phyloP scores from a whole-genome alignment of 139 green algal species.

The Ulvella scutata region DNA sequence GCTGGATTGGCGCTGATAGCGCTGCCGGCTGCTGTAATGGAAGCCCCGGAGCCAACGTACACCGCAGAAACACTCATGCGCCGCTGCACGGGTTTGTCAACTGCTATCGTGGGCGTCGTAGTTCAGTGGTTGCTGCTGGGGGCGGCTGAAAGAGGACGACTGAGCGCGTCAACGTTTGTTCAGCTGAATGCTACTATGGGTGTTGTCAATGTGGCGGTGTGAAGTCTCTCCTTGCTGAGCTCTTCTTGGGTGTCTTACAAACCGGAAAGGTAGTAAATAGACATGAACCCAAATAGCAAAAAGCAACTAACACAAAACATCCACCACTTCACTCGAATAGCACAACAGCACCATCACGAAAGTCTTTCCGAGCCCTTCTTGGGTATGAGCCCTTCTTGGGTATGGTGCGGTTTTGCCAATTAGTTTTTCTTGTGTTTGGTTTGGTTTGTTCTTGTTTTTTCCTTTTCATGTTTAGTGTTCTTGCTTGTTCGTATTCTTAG shows the following conservation, averaged over 20 bases:
- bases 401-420: no score
- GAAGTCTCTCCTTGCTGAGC: not conserved
- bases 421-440: no score
- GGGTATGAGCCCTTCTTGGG: not conserved
- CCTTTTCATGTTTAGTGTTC: no score
- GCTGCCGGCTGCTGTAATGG: not conserved
- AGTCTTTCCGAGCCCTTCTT: not conserved
- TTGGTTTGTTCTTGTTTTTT: no score
- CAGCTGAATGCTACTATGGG: not conserved
- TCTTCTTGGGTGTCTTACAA: not conserved
- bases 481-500: no score
- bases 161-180: not conserved
- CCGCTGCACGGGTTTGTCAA: not conserved
- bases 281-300: not conserved
- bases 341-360: not conserved
- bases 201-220: not conserved
- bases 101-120: not conserved
- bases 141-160: not conserved
- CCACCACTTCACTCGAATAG: no score
- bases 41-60: not conserved
- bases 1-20: not conserved
- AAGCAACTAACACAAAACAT: no score
- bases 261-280: not conserved
- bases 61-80: not conserved
- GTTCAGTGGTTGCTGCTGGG: not conserved